These are phyloP conservation scores for Trematosphaeria pertusa DNA, from an alignment of 2,329 filamentous ascomycete genomes.

Conservation along the genomic window DNA sequence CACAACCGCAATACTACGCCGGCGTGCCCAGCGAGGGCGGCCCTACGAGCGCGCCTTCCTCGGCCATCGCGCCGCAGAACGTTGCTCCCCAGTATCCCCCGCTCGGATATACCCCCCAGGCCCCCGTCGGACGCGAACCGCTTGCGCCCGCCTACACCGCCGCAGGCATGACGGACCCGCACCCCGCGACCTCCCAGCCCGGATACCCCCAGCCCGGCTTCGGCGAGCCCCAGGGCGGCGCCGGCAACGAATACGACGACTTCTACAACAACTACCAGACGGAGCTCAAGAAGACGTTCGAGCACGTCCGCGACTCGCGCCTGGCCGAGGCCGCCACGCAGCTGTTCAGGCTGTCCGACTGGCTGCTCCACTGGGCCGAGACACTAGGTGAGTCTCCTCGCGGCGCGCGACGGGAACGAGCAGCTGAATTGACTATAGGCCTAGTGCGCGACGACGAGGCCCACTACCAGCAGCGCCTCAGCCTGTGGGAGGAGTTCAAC, in stretches of 20 bases:
- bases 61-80: constrained; percentile 65
- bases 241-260: constrained; percentile 64
- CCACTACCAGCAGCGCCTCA: constrained; percentile 77
- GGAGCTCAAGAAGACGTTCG: constrained; percentile 69
- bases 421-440: constrained; percentile 64
- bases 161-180: constrained; percentile 60
- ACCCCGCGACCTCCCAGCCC: constrained; percentile 50
- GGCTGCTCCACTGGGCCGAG: constrained; percentile 70
- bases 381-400: constrained; percentile 65
- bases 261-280: constrained; percentile 70
- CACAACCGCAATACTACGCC: constrained; percentile 69
- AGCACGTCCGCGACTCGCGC: constrained; percentile 69
- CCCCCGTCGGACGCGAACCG: constrained; percentile 60
- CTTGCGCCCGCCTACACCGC: constrained; percentile 59
- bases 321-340: constrained; percentile 66
- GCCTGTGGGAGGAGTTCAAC: constrained; percentile 94
- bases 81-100: constrained; percentile 70
- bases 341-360: constrained; percentile 69
- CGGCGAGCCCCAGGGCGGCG: constrained; percentile 41
- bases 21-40: constrained; percentile 68
- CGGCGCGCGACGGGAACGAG: constrained; percentile 33
- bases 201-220: constrained; percentile 44
- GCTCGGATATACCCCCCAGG: constrained; percentile 66
- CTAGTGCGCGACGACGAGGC: constrained; percentile 82
- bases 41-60: constrained; percentile 65